phyloP scores from a whole-genome alignment of 2,329 filamentous ascomycete species.

The Chaetomium strumarium region DNA sequence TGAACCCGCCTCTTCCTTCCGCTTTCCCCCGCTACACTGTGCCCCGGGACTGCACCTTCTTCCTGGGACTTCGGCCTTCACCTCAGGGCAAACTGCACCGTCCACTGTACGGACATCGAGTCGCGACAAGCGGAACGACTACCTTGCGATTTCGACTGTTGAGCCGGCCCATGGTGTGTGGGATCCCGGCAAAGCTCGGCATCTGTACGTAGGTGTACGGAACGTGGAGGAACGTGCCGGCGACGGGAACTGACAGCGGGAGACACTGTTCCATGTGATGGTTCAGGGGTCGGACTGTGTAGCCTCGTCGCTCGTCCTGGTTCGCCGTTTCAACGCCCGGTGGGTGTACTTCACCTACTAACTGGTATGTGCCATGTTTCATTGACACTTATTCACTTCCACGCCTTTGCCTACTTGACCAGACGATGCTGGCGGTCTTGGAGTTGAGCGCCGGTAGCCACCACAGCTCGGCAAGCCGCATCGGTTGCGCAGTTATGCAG shows the following conservation, averaged over 20 bases:
- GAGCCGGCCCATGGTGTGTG: conserved; percentile 15
- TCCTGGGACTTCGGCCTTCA: neutral
- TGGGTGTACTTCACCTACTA: conserved; percentile 30
- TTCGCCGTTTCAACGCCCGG: conserved; percentile 33
- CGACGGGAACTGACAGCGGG: conserved; percentile 34
- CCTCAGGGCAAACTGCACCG: conserved; percentile 1
- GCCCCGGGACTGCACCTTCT: conserved; percentile 6
- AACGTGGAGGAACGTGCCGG: conserved; percentile 26
- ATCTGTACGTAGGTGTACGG: conserved; percentile 22
- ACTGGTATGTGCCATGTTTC: conserved; percentile 33
- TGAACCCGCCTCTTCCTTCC: conserved; percentile 20
- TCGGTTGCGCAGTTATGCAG: conserved; percentile 4
- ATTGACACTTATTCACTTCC: conserved; percentile 9
- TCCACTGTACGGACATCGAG: conserved; percentile 12
- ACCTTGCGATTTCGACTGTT: conserved; percentile 1
- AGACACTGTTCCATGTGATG: conserved; percentile 37
- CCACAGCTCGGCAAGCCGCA: neutral
- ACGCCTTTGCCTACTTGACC: neutral
- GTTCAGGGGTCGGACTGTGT: conserved; percentile 36
- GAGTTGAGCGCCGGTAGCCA: conserved; percentile 5
- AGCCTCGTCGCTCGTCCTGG: conserved; percentile 36
- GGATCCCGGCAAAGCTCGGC: conserved; percentile 15
- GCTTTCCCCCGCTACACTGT: conserved; percentile 10
- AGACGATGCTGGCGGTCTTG: neutral
- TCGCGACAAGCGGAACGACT: conserved; percentile 13